These are phyloP conservation scores for Nothophoma quercina DNA, from an alignment of 2,329 filamentous ascomycete genomes.

Conservation along the genomic window DNA sequence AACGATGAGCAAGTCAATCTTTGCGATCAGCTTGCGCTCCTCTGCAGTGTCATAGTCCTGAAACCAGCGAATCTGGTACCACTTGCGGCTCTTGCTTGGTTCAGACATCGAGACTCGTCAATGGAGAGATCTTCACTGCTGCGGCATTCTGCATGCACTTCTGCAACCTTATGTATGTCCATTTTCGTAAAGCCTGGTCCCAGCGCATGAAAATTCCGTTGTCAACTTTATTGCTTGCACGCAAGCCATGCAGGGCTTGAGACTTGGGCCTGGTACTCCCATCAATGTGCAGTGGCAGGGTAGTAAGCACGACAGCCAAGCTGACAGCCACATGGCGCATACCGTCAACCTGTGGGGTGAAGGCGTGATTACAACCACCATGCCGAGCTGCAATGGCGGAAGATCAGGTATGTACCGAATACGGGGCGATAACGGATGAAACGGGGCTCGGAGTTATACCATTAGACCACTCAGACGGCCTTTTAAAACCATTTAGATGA, in stretches of 20 bases:
- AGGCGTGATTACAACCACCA: conserved; percentile 38
- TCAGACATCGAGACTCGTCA: conserved; percentile 8
- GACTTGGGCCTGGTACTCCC: neutral
- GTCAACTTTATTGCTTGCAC: neutral
- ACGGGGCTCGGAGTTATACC: neutral
- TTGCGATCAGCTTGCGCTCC: conserved; percentile 61
- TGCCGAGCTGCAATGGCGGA: conserved; percentile 16
- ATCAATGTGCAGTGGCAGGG: conserved; percentile 10
- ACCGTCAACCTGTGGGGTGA: conserved; percentile 41
- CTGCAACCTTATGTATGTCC: conserved; percentile 10
- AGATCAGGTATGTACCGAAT: conserved; percentile 1
- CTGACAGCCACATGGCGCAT: conserved; percentile 24
- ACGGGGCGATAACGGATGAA: conserved; percentile 19
- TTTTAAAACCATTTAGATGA: conserved; percentile 16
- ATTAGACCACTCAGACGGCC: neutral
- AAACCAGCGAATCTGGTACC: conserved; percentile 41
- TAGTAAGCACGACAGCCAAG: conserved; percentile 22
- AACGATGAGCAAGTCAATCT: conserved; percentile 64
- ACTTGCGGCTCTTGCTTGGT: conserved; percentile 24
- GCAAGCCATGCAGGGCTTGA: neutral
- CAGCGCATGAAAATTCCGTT: neutral
- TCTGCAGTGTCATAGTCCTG: conserved; percentile 55
- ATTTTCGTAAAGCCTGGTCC: neutral
- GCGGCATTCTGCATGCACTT: neutral
- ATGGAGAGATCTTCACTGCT: neutral